Conservation (phyloP, 2,329 filamentous ascomycete genomes). For the Sporothrix phasma region DNA sequence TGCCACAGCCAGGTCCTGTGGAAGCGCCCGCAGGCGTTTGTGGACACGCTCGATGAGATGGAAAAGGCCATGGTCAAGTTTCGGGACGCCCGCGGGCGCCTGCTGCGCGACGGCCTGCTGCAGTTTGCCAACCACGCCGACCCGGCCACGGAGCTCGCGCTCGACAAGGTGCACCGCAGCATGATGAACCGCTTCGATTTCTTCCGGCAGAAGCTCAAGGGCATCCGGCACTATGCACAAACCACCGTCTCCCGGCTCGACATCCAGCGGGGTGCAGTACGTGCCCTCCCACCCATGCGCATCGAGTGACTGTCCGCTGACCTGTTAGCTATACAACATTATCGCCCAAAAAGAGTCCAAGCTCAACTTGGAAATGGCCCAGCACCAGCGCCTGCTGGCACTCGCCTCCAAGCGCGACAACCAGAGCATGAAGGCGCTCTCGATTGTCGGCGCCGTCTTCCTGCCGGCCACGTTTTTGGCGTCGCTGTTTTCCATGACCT, state of each 20-base stretch:
- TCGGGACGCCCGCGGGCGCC: constrained; percentile 5
- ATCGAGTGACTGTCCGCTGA: no score
- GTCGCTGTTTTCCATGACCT: constrained; percentile 56
- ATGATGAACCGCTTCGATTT: constrained; percentile 48
- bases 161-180: constrained; percentile 41
- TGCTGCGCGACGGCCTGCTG: constrained; percentile 6
- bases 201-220: constrained; percentile 49
- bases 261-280: constrained; percentile 51
- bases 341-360: constrained; percentile 56
- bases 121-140: neutral
- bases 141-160: constrained; percentile 24
- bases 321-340: constrained; percentile 51
- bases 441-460: constrained; percentile 53
- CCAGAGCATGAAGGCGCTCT: constrained; percentile 56
- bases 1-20: constrained; percentile 36
- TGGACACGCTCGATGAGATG: constrained; percentile 20
- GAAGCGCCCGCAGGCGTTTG: constrained; percentile 46
- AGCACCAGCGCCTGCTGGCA: constrained; percentile 48
- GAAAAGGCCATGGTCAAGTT: constrained; percentile 18
- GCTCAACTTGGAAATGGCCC: constrained; percentile 53
- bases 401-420: constrained; percentile 52
- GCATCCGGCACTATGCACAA: constrained; percentile 52
- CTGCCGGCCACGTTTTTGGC: constrained; percentile 53
- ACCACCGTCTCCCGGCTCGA: constrained; percentile 51
- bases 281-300: constrained; percentile 23